These are phyloP conservation scores for Venturia carpophila DNA, from an alignment of 2,329 filamentous ascomycete genomes.

Conservation along the genomic window DNA sequence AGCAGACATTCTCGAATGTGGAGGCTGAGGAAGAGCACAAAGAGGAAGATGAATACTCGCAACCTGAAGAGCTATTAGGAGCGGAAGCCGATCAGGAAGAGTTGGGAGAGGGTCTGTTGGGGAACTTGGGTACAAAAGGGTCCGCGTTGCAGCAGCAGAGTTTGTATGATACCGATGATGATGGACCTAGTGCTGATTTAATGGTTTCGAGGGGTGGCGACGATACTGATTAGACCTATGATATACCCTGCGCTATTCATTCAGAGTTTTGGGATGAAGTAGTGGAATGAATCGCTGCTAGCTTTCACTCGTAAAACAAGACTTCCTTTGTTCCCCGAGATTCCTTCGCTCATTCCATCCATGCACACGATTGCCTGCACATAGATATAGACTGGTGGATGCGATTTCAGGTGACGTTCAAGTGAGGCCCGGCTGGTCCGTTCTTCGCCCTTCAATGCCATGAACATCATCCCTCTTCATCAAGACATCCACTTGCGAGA, in stretches of 20 bases:
- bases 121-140: constrained; percentile 7
- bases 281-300: no score
- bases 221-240: constrained; percentile 15
- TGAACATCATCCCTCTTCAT: no score
- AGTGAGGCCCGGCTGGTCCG: no score
- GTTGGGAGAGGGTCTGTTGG: constrained; percentile 22
- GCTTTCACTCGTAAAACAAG: no score
- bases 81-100: constrained; percentile 8
- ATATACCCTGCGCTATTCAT: background rate
- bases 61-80: background rate
- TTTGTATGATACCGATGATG: constrained; percentile 33
- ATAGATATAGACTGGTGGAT: no score
- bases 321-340: no score
- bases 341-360: no score
- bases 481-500: no score
- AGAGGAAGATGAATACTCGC: background rate
- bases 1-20: constrained; percentile 27
- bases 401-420: no score
- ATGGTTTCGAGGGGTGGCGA: constrained; percentile 36
- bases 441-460: no score
- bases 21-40: constrained; percentile 6
- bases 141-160: constrained; percentile 3
- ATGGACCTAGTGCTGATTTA: constrained; percentile 42
- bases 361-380: no score
- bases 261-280: background rate